Base-by-base conservation (phyloP, 495 filamentous ascomycete species). In the Symbiotaphrina buchneri region DNA sequence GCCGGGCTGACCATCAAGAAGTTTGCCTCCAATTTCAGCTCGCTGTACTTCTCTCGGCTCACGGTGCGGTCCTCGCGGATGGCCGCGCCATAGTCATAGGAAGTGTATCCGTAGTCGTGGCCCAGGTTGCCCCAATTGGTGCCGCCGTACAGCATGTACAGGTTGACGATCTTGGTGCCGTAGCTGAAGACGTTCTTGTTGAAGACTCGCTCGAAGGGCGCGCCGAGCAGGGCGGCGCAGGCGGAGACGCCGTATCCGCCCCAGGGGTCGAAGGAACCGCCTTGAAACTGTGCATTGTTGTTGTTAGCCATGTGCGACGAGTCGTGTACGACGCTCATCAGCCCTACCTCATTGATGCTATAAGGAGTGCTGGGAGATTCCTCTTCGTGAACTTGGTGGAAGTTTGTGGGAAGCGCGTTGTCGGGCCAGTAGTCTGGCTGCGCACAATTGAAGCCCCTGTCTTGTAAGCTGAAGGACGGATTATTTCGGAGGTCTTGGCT, bases 111-210 rank as follows among this genome's bases (percentile, higher is more conserved):
- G 10, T 65, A 68, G 2, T 72, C 61, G 39, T 75, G 61, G 1
- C 76, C 76, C 18, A 84, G 46, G 40, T 84, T 83, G 10, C 78
- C 79, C 79, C 77, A 85, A 46, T 85, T 87, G 2, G 75, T 78
- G 11, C 73, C 75, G 20, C 76, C 75, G 27, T 56, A 74, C 42
- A 66, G 67, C 74, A 81, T 82, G 45, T 81, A 78, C 11, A 75
- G 41, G 28, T 69, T 72, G 32, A 77, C 49, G 18, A 76, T 59
- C 1, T 56, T 56, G 21, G 63, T 57, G 20, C 63, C 68, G 27
- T 68, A 65, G 21, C 64, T 66, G 31, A 71, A 69, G 43, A 71
- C 59, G 40, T 85, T 81, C 60, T 83, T 84, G 45, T 82, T 79
- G 40, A 80, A 75, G 3, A 85, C 72, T 20, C 77, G 51, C 38